Base-by-base conservation (phyloP, 129 eudicot species). In the Saussurea involucrata region DNA sequence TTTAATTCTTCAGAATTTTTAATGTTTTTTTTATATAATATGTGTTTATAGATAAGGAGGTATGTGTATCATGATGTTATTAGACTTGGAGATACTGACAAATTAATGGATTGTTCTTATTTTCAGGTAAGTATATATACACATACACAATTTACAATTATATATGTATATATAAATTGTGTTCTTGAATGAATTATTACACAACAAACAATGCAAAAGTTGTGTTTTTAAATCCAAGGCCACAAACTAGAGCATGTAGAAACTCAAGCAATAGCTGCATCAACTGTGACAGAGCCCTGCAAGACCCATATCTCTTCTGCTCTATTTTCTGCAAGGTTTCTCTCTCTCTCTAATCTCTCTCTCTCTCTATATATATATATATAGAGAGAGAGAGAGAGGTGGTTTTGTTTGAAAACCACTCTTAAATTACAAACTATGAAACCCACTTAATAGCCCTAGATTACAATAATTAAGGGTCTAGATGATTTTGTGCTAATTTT, bases 281-380 rank as follows among this genome's bases (percentile, higher is more conserved):
- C 80, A 81, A 84, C 63, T 91, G 98, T 73, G 83, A 83, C 66
- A 90, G 92, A 80, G 88, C 83, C 70, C 82, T 94, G 8, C 96
- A 87, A 75, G 81, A 89, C 22, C 82, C 89, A 40, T 82, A 40
- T 83, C 78, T 83, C 79, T 94, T 69, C 73, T 94, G 98, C 74
- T 94, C 95, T 37, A 82, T 94, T 34, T 91, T 72, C 78, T 94
- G 97, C 98, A 94, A 94, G 98, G 98, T 92, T 0, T 42, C 0
- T 64, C 42, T 69, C 2, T 25, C 22, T 13, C 24, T n/a, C n/a
- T 20, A n/a, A n/a, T n/a, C n/a, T n/a, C n/a, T n/a, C n/a, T n/a
- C n/a, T n/a, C n/a, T n/a, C n/a, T n/a, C n/a, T n/a, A n/a, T n/a
- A n/a, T n/a, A n/a, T n/a, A n/a, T n/a, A n/a, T n/a, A n/a, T n/a